Base-by-base conservation (phyloP, 148 eudicot species). In the Camellia japonica region DNA sequence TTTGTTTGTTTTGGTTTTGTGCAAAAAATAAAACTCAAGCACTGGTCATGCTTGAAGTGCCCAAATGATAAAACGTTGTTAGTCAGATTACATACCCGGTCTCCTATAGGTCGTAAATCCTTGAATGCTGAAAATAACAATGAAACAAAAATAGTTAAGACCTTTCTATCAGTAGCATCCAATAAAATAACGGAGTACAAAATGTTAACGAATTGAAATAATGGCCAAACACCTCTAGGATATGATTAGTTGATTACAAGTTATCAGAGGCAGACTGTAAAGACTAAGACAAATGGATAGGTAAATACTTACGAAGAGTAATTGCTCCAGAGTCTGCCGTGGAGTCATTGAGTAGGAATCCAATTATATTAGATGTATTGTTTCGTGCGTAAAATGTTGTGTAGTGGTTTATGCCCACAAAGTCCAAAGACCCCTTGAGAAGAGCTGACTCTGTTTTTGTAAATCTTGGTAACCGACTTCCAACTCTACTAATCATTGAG, bases 361-460 rank as follows among this genome's bases (percentile, higher is more conserved):
- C 93, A 19, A 85, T 68, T 8, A 94, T n/a, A 79, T 86, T 78
- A n/a, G 91, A 82, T 51, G 75, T 74, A 76, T 87, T 87, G 44
- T 86, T 58, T 76, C 60, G 80, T 75, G 91, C 94, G 55, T 89
- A 96, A 85, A 89, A 91, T 4, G 99, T 90, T 0, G 98, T 96
- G 80, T 96, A 96, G 76, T 96, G 99, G 81, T 96, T 96, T 73
- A 96, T 90, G 46, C 99, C 99, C n/a, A 96, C 91, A 79, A 93
- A 96, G 80, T 96, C 98, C 55, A 90, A 67, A 1, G 98, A 89
- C 63, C 97, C 99, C 81, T 93, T 96, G 2, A 92, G 73, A 74
- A 86, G 88, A 75, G 79, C 82, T 59, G 89, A 66, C 65, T 89
- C 88, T 8, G 60, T 83, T 79, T 80, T 78, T 3, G 92, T 42